These are phyloP conservation scores for Tuber calosporum DNA, from an alignment of 495 filamentous ascomycete species.

Conservation along the genomic window DNA sequence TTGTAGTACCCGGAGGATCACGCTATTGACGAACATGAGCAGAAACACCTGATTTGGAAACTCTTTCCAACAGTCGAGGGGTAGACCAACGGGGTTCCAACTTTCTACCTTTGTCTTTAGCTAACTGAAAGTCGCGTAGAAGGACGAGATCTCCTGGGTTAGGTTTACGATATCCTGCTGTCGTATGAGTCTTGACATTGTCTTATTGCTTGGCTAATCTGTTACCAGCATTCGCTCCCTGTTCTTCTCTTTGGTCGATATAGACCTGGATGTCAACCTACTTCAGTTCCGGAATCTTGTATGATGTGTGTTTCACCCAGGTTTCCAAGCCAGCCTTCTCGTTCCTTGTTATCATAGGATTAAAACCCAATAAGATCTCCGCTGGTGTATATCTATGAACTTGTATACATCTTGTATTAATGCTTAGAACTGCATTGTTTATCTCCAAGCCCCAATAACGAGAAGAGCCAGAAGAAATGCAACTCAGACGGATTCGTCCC, in stretches of 20 bases:
- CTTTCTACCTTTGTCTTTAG: background rate
- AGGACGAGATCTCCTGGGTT: background rate
- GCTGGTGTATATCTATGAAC: background rate
- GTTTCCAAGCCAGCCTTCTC: background rate
- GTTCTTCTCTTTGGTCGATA: too few species aligned
- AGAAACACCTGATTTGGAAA: background rate
- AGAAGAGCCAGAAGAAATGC: background rate
- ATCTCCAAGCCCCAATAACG: background rate
- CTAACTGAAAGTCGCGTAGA: background rate
- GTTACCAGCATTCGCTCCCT: too few species aligned
- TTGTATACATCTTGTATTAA: background rate
- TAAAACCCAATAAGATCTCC: background rate
- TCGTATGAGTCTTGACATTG: too few species aligned
- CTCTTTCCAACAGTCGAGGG: background rate
- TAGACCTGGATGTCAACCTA: background rate
- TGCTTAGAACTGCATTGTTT: background rate
- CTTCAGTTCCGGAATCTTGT: background rate
- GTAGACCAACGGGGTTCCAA: background rate
- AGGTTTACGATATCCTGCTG: background rate
- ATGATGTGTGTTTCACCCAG: background rate
- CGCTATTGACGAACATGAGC: background rate
- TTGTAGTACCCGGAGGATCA: too few species aligned
- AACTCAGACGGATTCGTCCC: background rate
- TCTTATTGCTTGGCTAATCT: too few species aligned
- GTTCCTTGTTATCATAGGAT: fast-evolving